These are phyloP conservation scores for Xenoacremonium recifei DNA, from an alignment of 2,329 filamentous ascomycete genomes.

Conservation along the genomic window DNA sequence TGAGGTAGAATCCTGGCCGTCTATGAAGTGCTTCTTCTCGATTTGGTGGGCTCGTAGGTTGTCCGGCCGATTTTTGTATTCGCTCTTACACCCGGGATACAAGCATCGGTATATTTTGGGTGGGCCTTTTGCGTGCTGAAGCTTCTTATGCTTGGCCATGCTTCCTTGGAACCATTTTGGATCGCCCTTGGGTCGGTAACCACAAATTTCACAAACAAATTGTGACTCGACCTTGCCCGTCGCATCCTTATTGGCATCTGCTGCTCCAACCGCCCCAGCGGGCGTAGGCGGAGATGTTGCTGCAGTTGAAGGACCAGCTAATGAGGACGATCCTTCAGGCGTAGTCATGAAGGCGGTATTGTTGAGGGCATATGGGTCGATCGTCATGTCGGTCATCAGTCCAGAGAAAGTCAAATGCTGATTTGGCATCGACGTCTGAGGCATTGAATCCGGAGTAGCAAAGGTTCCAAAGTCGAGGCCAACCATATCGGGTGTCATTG, in stretches of 20 bases:
- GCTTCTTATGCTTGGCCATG: conserved; percentile 58
- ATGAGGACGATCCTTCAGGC: conserved; percentile 17
- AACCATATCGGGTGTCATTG: conserved; percentile 10
- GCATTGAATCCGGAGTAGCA: background rate
- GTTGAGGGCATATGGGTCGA: conserved; percentile 13
- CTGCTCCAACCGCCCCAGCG: no score
- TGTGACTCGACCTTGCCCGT: conserved; percentile 41
- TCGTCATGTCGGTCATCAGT: conserved; percentile 7
- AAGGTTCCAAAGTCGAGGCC: conserved; percentile 21
- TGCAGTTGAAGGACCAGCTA: conserved; percentile 19
- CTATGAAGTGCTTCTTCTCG: conserved; percentile 55
- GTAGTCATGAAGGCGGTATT: conserved; percentile 20
- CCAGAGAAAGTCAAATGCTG: conserved; percentile 7
- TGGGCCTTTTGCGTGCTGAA: conserved; percentile 49
- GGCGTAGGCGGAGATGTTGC: conserved; percentile 23
- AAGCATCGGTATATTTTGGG: conserved; percentile 52
- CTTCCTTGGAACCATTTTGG: conserved; percentile 59
- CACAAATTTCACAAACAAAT: conserved; percentile 50
- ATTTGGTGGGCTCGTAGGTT: conserved; percentile 57
- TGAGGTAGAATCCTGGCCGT: conserved; percentile 34
- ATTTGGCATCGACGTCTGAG: background rate
- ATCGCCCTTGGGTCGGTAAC: conserved; percentile 54
- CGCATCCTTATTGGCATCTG: conserved; percentile 5
- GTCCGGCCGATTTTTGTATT: conserved; percentile 55
- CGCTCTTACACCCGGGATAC: conserved; percentile 52